These are phyloP conservation scores for Acacia confusa DNA, from an alignment of 306 rosid genomes.

Conservation along the genomic window DNA sequence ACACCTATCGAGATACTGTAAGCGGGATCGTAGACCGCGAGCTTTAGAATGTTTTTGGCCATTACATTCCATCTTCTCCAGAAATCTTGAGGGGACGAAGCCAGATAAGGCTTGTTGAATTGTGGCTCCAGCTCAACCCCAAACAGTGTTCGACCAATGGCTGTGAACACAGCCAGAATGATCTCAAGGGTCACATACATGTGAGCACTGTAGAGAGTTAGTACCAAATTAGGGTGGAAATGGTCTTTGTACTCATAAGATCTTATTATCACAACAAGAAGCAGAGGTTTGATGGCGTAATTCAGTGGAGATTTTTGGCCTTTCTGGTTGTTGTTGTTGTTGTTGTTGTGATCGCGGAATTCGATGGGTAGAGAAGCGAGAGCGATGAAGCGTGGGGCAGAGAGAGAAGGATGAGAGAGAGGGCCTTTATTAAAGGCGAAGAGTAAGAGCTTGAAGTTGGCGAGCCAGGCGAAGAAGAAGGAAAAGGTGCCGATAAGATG, in stretches of 20 bases:
- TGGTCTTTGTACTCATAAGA: background rate
- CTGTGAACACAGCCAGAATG: constrained; percentile 28
- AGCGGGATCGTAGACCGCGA: constrained; percentile 42
- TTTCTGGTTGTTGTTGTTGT: background rate
- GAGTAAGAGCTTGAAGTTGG: background rate
- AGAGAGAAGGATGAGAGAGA: constrained; percentile 7
- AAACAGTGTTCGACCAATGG: constrained; percentile 20
- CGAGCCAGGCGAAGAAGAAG: background rate
- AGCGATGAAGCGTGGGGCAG: constrained; percentile 38
- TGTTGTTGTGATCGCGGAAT: background rate
- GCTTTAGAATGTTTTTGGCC: constrained; percentile 37
- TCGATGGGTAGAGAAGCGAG: constrained; percentile 51
- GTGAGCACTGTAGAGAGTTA: constrained; percentile 17
- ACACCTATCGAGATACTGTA: background rate
- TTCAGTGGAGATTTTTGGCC: constrained; percentile 1
- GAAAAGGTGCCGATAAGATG: too few species aligned
- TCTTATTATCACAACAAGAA: constrained; percentile 2
- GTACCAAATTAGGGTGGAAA: constrained; percentile 33
- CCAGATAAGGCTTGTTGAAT: constrained; percentile 50
- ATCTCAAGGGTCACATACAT: constrained; percentile 45
- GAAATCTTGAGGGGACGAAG: constrained; percentile 54
- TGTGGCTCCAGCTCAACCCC: constrained; percentile 46
- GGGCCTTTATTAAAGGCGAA: background rate
- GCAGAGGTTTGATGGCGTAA: constrained; percentile 16
- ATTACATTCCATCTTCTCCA: constrained; percentile 64